Base-by-base conservation (phyloP, 768 basidiomycete genomes). In the Suillus hirtellus region DNA sequence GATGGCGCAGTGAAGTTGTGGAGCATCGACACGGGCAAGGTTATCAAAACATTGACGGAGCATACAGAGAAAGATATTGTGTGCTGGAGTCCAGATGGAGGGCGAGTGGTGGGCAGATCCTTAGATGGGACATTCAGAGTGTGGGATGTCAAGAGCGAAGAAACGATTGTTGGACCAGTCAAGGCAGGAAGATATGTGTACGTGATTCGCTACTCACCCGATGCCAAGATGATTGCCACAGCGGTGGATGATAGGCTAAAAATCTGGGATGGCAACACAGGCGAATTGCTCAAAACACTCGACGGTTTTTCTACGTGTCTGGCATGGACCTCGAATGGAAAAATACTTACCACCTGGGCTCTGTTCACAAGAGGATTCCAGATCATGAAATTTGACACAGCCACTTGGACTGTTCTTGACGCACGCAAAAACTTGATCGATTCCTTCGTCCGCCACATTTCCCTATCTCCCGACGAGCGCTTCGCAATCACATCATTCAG, bases 21-120 rank as follows among this genome's bases (percentile, higher is more conserved):
- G 24, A 19, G 31, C 17, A 5, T 19, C 27, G 17, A 52, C 5
- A 52, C 27, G 0, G 50, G 31, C 50, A 52, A 52, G 31, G 31
- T 52, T 10, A 52, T 19, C 31, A 31, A 34, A 52, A 34, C 38
- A 10, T 19, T 52, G 50, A 34, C 10, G 17, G 50, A 17, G 27
- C 9, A 52, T 2, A 12, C 31, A 10, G 17, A 17, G 5, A 31
- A 31, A 19, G 31, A 0, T 31, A 11, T 10, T 19, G 9, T 52
- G 4, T 52, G 50, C 10, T 52, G 50, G 50, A 52, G 50, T 52
- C 31, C 50, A 52, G 50, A 52, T 17, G 50, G 50, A 31, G 15
- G 17, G 17, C 27, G 27, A 31, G 27, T 52, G 27, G 1, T 31
- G 15, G 15, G 27, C 15, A 17, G 31, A 52, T 52, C 1, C 31